phyloP scores from a whole-genome alignment of 257 asterid genomes.

The Agastache rugosa region DNA sequence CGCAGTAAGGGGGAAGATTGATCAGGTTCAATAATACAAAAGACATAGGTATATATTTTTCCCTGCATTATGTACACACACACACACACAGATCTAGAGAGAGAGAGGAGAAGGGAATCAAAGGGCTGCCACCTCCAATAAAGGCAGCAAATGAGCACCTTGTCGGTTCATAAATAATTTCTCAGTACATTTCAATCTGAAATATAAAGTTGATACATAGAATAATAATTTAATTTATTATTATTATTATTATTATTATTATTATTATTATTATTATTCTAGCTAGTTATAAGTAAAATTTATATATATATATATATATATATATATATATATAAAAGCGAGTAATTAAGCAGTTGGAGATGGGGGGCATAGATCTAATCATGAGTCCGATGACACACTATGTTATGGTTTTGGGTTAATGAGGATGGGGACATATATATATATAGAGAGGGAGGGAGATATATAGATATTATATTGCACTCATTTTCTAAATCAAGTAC shows the following conservation, averaged over 20 bases:
- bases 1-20: constrained; percentile 12
- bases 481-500: constrained; percentile 44
- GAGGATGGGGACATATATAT: constrained; percentile 1
- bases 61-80: not conserved
- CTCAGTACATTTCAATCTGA: constrained; percentile 28
- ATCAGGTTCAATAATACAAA: not conserved
- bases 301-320: too few species aligned
- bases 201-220: not conserved
- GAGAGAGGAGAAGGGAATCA: constrained; percentile 37
- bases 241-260: too few species aligned
- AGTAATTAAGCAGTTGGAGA: constrained; percentile 8
- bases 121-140: constrained; percentile 43
- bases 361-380: constrained; percentile 32
- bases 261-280: not conserved
- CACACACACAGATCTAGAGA: too few species aligned
- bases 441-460: too few species aligned
- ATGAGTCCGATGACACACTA: constrained; percentile 31
- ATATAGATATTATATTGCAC: constrained; percentile 8
- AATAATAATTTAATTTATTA: not conserved
- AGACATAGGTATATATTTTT: not conserved
- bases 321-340: constrained; percentile 1
- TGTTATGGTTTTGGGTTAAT: constrained; percentile 33
- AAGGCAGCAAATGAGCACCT: constrained; percentile 45
- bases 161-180: constrained; percentile 39
- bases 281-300: not conserved